Evolutionary conservation across 1,139 yeast genomes (phyloP).

Genomic region (Pneumocystis carinii): DNA sequence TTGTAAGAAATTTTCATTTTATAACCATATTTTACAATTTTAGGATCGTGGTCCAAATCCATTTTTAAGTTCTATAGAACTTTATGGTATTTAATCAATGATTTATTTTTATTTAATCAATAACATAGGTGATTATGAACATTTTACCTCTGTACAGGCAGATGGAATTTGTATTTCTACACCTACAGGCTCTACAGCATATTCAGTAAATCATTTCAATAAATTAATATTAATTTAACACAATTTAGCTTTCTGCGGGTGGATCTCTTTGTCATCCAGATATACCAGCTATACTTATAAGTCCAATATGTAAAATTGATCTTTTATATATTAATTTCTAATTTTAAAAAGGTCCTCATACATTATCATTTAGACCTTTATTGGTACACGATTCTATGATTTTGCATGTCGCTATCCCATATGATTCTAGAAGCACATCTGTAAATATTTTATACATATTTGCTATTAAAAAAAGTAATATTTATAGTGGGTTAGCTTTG

Average conservation of each 20-base stretch:
- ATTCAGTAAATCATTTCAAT: constrained; percentile 29
- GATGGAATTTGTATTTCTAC: constrained; percentile 77
- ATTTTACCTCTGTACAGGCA: constrained; percentile 70
- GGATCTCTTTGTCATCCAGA: constrained; percentile 81
- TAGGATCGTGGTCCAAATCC: constrained; percentile 71
- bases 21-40: neutral
- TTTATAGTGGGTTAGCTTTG: constrained; percentile 51
- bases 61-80: constrained; percentile 59
- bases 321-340: neutral
- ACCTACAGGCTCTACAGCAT: constrained; percentile 87
- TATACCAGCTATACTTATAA: constrained; percentile 61
- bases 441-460: neutral
- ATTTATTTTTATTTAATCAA: neutral
- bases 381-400: constrained; percentile 59
- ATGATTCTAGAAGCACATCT: constrained; percentile 50
- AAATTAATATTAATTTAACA: neutral
- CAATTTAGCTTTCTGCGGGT: constrained; percentile 46
- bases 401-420: constrained; percentile 55
- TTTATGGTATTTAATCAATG: constrained; percentile 32
- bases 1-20: constrained; percentile 18
- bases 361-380: constrained; percentile 68
- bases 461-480: neutral
- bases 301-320: constrained; percentile 47
- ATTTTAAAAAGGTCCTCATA: constrained; percentile 36
- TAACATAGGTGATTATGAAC: constrained; percentile 38